phyloP scores from a whole-genome alignment of 495 filamentous ascomycete species.

The Cudoniella acicularis region DNA sequence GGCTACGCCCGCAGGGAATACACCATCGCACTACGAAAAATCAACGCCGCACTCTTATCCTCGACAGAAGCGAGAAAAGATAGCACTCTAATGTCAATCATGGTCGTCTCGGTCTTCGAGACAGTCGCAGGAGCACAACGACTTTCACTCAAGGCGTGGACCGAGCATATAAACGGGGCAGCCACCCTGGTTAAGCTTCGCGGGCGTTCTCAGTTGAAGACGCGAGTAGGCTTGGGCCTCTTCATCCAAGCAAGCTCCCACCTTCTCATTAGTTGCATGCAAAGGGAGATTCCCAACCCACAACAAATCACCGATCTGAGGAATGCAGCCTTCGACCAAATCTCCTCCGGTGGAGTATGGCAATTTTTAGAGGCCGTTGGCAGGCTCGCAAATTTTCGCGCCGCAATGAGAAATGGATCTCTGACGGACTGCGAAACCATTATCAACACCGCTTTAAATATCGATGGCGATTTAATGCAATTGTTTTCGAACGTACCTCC shows the following conservation, averaged over 20 bases:
- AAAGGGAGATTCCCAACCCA: slow-evolving; percentile 34
- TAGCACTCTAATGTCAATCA: slow-evolving; percentile 54
- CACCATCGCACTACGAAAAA: slow-evolving; percentile 38
- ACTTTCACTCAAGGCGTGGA: slow-evolving; percentile 49
- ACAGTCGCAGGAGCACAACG: slow-evolving; percentile 36
- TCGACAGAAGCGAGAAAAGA: slow-evolving; percentile 53
- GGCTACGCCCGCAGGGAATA: slow-evolving; percentile 42
- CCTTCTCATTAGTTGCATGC: slow-evolving; percentile 37
- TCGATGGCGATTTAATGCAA: slow-evolving; percentile 47
- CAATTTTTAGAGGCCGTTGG: slow-evolving; percentile 29
- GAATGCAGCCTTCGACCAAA: slow-evolving; percentile 16
- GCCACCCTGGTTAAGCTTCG: slow-evolving; percentile 52
- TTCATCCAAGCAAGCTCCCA: slow-evolving; percentile 51
- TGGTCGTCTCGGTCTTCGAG: slow-evolving; percentile 54
- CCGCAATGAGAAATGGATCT: slow-evolving; percentile 35
- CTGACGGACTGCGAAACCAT: slow-evolving; percentile 40
- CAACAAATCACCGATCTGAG: slow-evolving; percentile 32
- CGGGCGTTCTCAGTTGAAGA: slow-evolving; percentile 50
- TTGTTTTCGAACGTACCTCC: slow-evolving; percentile 40
- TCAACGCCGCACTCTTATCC: slow-evolving; percentile 50
- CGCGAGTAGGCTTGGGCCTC: slow-evolving; percentile 46
- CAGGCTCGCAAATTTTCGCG: slow-evolving; percentile 43
- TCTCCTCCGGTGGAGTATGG: slow-evolving; percentile 25
- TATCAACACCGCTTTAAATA: slow-evolving; percentile 37
- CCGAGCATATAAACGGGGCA: slow-evolving; percentile 57